phyloP scores from a whole-genome alignment of 1,284 basidiomycete species.

The Puccinia polysora region DNA sequence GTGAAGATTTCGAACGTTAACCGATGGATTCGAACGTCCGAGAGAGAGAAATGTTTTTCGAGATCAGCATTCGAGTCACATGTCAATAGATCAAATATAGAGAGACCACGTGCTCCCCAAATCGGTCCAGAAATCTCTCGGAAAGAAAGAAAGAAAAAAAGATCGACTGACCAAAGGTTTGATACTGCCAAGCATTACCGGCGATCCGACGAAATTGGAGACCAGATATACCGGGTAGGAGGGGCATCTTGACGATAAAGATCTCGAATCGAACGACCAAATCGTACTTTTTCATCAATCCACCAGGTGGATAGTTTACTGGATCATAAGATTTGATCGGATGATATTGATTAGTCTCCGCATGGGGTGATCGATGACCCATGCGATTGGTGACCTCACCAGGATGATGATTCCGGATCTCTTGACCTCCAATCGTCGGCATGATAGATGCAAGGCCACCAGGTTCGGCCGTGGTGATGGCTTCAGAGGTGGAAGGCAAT shows the following conservation, averaged over 20 bases:
- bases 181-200: constrained; percentile 84
- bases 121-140: background rate
- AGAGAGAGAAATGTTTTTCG: background rate
- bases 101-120: background rate
- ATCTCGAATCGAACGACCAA: constrained; percentile 88
- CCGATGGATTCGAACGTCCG: background rate
- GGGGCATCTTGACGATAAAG: constrained; percentile 89
- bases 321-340: background rate
- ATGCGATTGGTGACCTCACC: too few species aligned
- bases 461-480: too few species aligned
- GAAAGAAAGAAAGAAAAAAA: constrained; percentile 9
- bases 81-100: background rate
- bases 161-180: constrained; percentile 37
- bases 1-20: too few species aligned
- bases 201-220: constrained; percentile 89
- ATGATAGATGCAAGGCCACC: too few species aligned
- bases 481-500: too few species aligned
- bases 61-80: background rate
- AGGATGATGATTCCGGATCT: too few species aligned
- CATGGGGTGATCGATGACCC: background rate
- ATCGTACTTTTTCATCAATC: constrained; percentile 52
- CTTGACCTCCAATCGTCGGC: too few species aligned
- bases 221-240: constrained; percentile 79
- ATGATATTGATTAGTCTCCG: background rate
- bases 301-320: background rate